phyloP scores from a whole-genome alignment of 805 yeast species.

The Candida schatavii region DNA sequence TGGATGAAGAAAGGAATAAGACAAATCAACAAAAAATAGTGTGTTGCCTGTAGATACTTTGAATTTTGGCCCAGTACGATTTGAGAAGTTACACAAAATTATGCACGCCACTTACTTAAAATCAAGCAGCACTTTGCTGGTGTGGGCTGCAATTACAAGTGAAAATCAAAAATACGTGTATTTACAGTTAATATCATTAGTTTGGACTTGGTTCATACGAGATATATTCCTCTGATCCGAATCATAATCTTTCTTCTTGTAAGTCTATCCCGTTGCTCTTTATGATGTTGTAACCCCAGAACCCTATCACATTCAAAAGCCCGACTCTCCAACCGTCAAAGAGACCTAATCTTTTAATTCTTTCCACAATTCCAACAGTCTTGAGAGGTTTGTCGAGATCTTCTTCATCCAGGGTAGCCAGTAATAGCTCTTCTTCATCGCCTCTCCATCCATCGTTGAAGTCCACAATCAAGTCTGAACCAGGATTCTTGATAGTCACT shows the following conservation, averaged over 20 bases:
- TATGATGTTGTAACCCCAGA: constrained; percentile 72
- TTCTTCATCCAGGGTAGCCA: constrained; percentile 4
- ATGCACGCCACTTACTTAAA: no score
- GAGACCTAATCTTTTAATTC: constrained; percentile 28
- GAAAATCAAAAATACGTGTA: no score
- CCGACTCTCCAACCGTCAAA: constrained; percentile 95
- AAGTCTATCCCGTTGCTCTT: constrained; percentile 45
- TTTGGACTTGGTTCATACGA: no score
- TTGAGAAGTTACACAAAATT: no score
- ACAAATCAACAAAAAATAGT: no score
- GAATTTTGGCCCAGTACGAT: no score
- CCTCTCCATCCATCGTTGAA: constrained; percentile 47
- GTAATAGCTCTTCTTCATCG: constrained; percentile 22
- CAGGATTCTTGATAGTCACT: constrained; percentile 43
- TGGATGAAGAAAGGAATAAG: no score
- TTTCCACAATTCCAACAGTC: constrained; percentile 40
- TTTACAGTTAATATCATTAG: no score
- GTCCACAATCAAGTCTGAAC: constrained; percentile 54
- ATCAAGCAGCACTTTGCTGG: no score
- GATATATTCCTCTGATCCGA: no score
- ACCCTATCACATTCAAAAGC: constrained; percentile 70
- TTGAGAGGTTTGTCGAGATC: constrained; percentile 7
- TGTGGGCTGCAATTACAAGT: no score
- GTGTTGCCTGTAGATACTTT: no score
- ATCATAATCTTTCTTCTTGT: constrained; percentile 29